Evolutionary conservation across 1,284 basidiomycete genomes (phyloP).

Genomic region (Ganoderma lingzhi): DNA sequence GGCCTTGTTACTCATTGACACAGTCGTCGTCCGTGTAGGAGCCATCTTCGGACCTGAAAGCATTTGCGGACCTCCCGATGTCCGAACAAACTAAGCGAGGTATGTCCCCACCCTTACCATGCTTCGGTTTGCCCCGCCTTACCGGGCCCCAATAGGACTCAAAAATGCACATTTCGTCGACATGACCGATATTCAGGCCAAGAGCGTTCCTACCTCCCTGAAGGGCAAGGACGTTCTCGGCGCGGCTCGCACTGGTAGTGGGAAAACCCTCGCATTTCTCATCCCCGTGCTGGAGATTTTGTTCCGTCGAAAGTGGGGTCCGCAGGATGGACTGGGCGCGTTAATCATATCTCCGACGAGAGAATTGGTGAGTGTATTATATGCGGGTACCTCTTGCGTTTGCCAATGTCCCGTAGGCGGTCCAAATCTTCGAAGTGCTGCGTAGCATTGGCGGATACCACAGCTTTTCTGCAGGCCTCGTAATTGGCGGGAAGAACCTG

Average conservation of each 20-base stretch:
- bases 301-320: constrained; percentile 81
- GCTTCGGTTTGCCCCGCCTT: background rate
- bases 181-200: constrained; percentile 86
- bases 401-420: constrained; percentile 64
- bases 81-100: constrained; percentile 50
- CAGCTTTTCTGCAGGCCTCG: constrained; percentile 8
- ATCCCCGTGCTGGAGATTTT: constrained; percentile 82
- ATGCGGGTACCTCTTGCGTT: background rate
- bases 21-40: constrained; percentile 48
- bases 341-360: constrained; percentile 95
- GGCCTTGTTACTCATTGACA: constrained; percentile 31
- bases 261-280: constrained; percentile 82
- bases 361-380: constrained; percentile 74
- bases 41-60: constrained; percentile 52
- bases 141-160: constrained; percentile 58
- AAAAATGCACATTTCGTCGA: constrained; percentile 84
- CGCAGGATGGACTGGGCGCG: constrained; percentile 88
- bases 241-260: constrained; percentile 83
- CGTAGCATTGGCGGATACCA: constrained; percentile 6
- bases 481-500: constrained; percentile 63
- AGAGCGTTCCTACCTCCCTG: constrained; percentile 69
- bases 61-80: constrained; percentile 75
- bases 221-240: constrained; percentile 79
- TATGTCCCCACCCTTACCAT: background rate
- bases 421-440: constrained; percentile 86